Conservation (phyloP, 139 green algal genomes). For the Parachlorella kessleri region DNA sequence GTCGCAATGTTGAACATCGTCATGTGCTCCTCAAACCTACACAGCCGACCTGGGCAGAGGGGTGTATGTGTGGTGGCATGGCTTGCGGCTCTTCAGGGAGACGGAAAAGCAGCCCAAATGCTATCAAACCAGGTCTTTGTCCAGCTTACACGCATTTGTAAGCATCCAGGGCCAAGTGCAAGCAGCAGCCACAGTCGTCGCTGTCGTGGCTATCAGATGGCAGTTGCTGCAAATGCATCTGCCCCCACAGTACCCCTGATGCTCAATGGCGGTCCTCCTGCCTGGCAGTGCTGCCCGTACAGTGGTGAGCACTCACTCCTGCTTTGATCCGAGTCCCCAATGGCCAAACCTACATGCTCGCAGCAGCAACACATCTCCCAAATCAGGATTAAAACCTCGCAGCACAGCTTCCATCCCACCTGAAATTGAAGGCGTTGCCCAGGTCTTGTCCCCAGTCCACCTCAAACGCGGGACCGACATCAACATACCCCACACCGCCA, state of each 20-base stretch:
- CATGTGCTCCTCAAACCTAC: constrained; percentile 34
- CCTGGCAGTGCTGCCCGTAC: too few relatives aligned
- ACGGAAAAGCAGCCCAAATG: not conserved
- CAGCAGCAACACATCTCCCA: too few relatives aligned
- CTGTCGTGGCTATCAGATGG: too few relatives aligned
- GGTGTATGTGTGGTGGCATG: not conserved
- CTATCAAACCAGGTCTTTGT: not conserved
- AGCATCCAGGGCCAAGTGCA: too few relatives aligned
- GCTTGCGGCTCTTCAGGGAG: not conserved
- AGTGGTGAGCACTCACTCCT: too few relatives aligned
- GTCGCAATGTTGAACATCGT: constrained; percentile 23
- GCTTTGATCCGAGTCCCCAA: too few relatives aligned
- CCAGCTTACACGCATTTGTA: not conserved
- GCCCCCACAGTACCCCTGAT: too few relatives aligned
- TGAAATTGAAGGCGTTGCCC: constrained; percentile 25
- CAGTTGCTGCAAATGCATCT: too few relatives aligned
- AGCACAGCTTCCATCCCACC: not conserved
- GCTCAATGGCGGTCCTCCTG: too few relatives aligned
- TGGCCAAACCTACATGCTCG: too few relatives aligned
- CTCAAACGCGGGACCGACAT: constrained; percentile 7
- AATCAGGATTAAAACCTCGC: too few relatives aligned
- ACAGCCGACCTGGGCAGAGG: not conserved
- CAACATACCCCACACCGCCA: constrained; percentile 24
- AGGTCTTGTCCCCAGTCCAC: constrained; percentile 22
- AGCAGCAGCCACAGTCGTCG: too few relatives aligned